These are phyloP conservation scores for Lactarius evosmus DNA, from an alignment of 768 basidiomycete species.

Conservation along the genomic window DNA sequence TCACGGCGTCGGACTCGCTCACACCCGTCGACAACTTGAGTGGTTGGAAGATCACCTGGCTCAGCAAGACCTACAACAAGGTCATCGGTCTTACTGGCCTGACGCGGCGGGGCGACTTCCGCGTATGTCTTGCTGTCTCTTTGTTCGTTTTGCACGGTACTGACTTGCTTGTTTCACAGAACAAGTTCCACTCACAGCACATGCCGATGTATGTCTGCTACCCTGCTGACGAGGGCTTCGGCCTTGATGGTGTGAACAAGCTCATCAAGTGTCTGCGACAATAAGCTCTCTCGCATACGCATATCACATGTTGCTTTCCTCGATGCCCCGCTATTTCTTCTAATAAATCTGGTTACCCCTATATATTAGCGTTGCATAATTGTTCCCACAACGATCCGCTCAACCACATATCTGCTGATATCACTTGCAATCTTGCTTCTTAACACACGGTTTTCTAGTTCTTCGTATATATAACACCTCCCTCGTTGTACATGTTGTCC, in stretches of 20 bases:
- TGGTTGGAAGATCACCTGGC: conserved; percentile 45
- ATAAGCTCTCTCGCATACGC: neutral
- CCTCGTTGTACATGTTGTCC: neutral
- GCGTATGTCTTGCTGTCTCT: conserved; percentile 35
- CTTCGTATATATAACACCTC: neutral
- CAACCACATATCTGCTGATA: conserved; percentile 1
- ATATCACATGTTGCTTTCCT: neutral
- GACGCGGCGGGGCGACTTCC: conserved; percentile 43
- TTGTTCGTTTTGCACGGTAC: no score
- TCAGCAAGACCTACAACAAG: conserved; percentile 43
- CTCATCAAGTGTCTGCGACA: conserved; percentile 37
- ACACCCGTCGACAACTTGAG: conserved; percentile 43
- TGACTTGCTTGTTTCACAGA: conserved; percentile 31
- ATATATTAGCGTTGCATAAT: conserved; percentile 7
- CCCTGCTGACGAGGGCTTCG: conserved; percentile 45
- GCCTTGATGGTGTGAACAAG: conserved; percentile 44
- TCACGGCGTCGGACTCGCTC: conserved; percentile 44
- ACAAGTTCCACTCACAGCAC: conserved; percentile 45
- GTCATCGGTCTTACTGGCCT: conserved; percentile 42
- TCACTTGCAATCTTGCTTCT: neutral
- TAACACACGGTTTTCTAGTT: neutral
- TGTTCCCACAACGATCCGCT: neutral
- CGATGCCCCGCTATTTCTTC: neutral
- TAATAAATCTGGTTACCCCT: neutral
- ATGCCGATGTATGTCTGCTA: conserved; percentile 51